These are phyloP conservation scores for Sporobolomyces pararoseus DNA, from an alignment of 768 basidiomycete genomes.

Conservation along the genomic window DNA sequence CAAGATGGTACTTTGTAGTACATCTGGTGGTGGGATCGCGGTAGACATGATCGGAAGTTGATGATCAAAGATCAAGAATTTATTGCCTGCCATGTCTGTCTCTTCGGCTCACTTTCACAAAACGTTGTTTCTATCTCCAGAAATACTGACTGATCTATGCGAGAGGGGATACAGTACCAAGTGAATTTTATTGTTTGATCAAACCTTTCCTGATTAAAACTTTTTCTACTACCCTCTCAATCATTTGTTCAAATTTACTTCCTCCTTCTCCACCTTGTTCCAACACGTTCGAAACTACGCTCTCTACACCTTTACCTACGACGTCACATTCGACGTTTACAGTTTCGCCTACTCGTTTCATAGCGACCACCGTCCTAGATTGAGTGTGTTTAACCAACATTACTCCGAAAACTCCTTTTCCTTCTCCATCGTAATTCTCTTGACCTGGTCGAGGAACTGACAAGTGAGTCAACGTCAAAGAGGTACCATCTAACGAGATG, in stretches of 20 bases:
- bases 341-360: conserved; percentile 68
- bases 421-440: conserved; percentile 31
- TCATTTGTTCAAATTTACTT: conserved; percentile 44
- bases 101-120: background rate
- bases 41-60: background rate
- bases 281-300: conserved; percentile 59
- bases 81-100: too few species aligned
- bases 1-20: conserved; percentile 38
- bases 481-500: conserved; percentile 87
- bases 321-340: conserved; percentile 96
- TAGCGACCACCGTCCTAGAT: conserved; percentile 72
- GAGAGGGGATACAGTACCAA: too few species aligned
- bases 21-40: conserved; percentile 4
- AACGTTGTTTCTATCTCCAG: too few species aligned
- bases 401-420: conserved; percentile 63
- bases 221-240: conserved; percentile 45
- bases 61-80: too few species aligned
- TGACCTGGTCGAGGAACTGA: conserved; percentile 53
- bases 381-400: conserved; percentile 97
- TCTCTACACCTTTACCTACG: conserved; percentile 85
- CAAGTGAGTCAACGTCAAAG: conserved; percentile 81
- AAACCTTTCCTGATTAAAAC: conserved; percentile 32
- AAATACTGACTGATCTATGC: too few species aligned
- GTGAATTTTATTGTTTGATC: conserved; percentile 9
- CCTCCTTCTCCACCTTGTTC: conserved; percentile 38